Percentiles rank a stretch among this genome's conserved stretches.
Evolutionary conservation across 805 yeast species (phyloP).

Genomic region (Kodamaea leandrae): DNA sequence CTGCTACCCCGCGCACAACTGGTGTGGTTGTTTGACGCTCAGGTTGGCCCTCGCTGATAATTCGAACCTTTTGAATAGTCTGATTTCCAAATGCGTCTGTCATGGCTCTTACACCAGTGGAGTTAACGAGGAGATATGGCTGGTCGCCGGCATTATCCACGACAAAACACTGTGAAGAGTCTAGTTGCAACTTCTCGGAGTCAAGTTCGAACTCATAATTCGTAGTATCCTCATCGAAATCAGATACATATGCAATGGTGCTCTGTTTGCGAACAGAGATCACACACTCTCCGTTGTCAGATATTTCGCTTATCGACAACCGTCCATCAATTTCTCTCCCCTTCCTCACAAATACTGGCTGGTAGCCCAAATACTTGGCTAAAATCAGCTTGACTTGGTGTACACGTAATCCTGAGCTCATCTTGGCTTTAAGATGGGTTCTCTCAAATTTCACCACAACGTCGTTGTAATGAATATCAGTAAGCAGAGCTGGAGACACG

Average conservation of each 20-base stretch:
- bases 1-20: too few species aligned
- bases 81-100: slow-evolving; percentile 9
- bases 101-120: slow-evolving; percentile 34
- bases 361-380: background rate
- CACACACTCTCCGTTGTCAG: background rate
- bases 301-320: background rate
- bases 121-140: slow-evolving; percentile 40
- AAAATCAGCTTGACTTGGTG: slow-evolving; percentile 9
- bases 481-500: slow-evolving; percentile 2
- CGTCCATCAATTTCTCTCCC: slow-evolving; percentile 2
- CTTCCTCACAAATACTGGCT: background rate
- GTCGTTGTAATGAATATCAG: background rate
- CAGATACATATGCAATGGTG: slow-evolving; percentile 1
- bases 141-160: slow-evolving; percentile 30
- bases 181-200: slow-evolving; percentile 20
- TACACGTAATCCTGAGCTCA: slow-evolving; percentile 4
- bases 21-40: too few species aligned
- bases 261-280: background rate
- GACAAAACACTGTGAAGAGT: slow-evolving; percentile 42
- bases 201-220: slow-evolving; percentile 23
- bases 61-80: slow-evolving; percentile 1
- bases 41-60: background rate
- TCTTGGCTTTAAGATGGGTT: background rate
- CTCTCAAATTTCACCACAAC: slow-evolving; percentile 2
- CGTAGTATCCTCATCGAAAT: background rate